Percentiles rank a stretch among this genome's conserved stretches.
phyloP scores from a whole-genome alignment of 441 rosid species.

The Viola pubescens region DNA sequence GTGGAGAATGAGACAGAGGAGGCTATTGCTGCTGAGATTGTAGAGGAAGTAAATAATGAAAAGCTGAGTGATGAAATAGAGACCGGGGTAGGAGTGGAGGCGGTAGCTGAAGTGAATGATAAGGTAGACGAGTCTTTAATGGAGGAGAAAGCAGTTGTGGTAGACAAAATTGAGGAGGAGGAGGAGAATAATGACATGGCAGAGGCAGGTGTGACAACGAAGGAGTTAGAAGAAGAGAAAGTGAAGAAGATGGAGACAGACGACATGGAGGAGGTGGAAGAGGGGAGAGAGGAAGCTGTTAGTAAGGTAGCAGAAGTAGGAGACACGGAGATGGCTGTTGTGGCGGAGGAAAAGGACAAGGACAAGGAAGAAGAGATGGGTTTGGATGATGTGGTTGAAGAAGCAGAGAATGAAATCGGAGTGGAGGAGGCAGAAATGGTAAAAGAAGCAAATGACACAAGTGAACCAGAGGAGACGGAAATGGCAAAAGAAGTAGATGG shows the following conservation, averaged over 20 bases:
- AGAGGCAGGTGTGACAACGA: constrained; percentile 2
- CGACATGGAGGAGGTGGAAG: constrained; percentile 3
- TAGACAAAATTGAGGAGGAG: neutral
- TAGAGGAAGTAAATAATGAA: neutral
- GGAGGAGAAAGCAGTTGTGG: neutral
- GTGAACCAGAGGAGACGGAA: constrained; percentile 20
- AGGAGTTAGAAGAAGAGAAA: neutral
- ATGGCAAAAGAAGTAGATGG: constrained; percentile 3
- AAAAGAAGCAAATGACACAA: constrained; percentile 17
- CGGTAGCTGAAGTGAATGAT: neutral
- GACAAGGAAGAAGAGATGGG: constrained; percentile 11
- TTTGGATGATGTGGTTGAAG: constrained; percentile 12
- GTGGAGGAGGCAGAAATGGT: constrained; percentile 10
- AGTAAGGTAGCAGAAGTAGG: neutral
- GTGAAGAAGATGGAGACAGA: constrained; percentile 11
- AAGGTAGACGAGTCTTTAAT: neutral
- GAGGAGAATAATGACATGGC: neutral
- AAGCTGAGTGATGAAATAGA: constrained; percentile 11
- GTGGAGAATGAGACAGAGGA: neutral
- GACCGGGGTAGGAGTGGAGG: neutral
- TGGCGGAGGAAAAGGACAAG: constrained; percentile 21
- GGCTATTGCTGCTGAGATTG: neutral
- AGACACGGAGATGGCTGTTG: constrained; percentile 21
- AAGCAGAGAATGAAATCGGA: constrained; percentile 1
- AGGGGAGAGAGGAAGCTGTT: constrained; percentile 10